Evolutionary conservation across 345 rosid species (phyloP).

Genomic region (Carallia pectinifolia): DNA sequence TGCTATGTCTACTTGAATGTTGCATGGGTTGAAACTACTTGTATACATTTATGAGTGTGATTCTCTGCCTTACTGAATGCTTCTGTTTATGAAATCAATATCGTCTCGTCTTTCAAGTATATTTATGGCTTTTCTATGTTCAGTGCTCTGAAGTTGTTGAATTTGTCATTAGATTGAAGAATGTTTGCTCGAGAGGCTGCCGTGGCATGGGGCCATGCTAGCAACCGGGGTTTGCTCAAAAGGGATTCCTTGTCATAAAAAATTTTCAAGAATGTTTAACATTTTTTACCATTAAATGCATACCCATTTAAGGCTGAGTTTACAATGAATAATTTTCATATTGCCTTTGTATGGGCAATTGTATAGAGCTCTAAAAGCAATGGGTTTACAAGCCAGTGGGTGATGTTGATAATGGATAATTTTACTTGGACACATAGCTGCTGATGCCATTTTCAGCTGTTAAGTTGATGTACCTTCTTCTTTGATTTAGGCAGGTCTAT

Average conservation of each 20-base stretch:
- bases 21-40: neutral
- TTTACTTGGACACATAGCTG: neutral
- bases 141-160: neutral
- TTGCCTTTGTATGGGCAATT: too few species aligned
- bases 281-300: too few species aligned
- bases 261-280: too few species aligned
- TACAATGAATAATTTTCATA: too few species aligned
- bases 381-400: neutral
- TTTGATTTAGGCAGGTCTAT: constrained; percentile 16
- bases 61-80: neutral
- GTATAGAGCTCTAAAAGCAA: too few species aligned
- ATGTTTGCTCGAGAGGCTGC: too few species aligned
- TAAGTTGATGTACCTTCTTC: neutral
- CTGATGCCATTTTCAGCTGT: neutral
- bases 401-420: neutral
- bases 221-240: too few species aligned
- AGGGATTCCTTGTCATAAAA: too few species aligned
- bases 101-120: neutral
- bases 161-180: neutral
- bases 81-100: neutral
- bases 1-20: neutral
- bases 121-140: neutral
- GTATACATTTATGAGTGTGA: neutral
- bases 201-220: too few species aligned
- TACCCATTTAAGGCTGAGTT: too few species aligned